These are phyloP conservation scores for Ceratobasidium theobromae DNA, from an alignment of 1,284 basidiomycete species.

Conservation along the genomic window DNA sequence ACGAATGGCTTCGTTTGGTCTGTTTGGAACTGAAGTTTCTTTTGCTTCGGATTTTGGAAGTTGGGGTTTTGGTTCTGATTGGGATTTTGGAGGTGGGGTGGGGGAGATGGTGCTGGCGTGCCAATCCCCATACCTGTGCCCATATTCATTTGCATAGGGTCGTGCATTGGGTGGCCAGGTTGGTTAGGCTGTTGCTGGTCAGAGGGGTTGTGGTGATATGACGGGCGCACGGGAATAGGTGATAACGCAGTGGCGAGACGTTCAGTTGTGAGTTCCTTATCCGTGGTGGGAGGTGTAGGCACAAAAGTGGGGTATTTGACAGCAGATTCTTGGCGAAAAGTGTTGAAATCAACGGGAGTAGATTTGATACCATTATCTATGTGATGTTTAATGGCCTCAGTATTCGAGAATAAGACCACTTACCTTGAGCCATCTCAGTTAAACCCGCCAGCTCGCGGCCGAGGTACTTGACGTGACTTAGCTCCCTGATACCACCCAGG, in stretches of 20 bases:
- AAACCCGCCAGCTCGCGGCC: slow-evolving; percentile 81
- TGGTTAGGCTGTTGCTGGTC: slow-evolving; percentile 42
- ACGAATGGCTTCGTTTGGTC: slow-evolving; percentile 94
- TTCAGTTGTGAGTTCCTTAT: slow-evolving; percentile 46
- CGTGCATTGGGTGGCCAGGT: slow-evolving; percentile 52
- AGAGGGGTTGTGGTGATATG: slow-evolving; percentile 79
- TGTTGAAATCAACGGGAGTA: slow-evolving; percentile 83
- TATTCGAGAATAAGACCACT: slow-evolving; percentile 30
- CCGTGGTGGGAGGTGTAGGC: slow-evolving; percentile 50
- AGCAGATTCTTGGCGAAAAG: slow-evolving; percentile 83
- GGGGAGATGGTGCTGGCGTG: slow-evolving; percentile 88
- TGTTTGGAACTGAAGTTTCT: slow-evolving; percentile 98
- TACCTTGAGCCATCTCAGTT: slow-evolving; percentile 62
- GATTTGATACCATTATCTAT: slow-evolving; percentile 61
- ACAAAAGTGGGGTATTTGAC: slow-evolving; percentile 94
- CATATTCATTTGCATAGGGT: slow-evolving; percentile 42
- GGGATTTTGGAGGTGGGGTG: slow-evolving; percentile 51
- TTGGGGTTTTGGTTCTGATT: background rate
- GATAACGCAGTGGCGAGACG: slow-evolving; percentile 86
- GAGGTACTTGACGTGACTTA: slow-evolving; percentile 79
- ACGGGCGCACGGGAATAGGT: slow-evolving; percentile 90
- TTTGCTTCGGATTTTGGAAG: slow-evolving; percentile 67
- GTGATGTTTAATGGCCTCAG: background rate
- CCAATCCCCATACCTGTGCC: slow-evolving; percentile 46
- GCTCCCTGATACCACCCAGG: slow-evolving; percentile 88